Percentiles rank a stretch among this genome's conserved stretches.
phyloP scores from a whole-genome alignment of 176 grass and related monocot genomes.

The Oryza glumipatula region DNA sequence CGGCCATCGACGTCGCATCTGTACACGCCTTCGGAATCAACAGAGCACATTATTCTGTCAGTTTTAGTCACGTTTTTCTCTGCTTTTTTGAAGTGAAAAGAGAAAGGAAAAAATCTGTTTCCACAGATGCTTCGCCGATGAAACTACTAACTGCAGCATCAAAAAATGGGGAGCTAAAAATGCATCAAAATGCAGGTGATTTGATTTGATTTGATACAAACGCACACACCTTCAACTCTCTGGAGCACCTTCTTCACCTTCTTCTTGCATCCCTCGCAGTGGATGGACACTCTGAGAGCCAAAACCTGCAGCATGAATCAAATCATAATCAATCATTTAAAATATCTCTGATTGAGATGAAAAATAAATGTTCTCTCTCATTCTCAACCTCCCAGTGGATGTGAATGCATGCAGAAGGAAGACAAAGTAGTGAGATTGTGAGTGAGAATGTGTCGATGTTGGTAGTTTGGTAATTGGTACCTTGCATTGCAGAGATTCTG shows the following conservation, averaged over 20 bases:
- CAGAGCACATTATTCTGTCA: not conserved
- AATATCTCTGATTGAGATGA: no score
- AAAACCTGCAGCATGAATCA: constrained; percentile 32
- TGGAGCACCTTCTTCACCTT: constrained; percentile 57
- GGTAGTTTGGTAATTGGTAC: constrained; percentile 5
- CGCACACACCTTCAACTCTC: constrained; percentile 48
- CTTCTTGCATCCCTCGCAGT: constrained; percentile 67
- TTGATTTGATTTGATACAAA: not conserved
- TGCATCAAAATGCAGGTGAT: not conserved
- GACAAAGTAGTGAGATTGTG: not conserved
- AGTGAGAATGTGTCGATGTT: not conserved
- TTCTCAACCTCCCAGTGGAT: no score
- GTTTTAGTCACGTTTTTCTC: not conserved
- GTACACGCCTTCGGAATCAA: constrained; percentile 39
- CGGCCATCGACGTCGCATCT: constrained; percentile 40
- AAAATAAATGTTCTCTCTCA: no score
- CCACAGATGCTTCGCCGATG: not conserved
- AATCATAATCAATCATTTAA: not conserved
- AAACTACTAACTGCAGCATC: not conserved
- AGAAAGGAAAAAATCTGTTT: not conserved
- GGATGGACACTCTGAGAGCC: constrained; percentile 50
- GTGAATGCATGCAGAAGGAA: not conserved
- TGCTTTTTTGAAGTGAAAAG: not conserved
- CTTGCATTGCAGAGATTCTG: constrained; percentile 44
- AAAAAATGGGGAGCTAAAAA: not conserved